Evolutionary conservation across 805 yeast genomes (phyloP).

Genomic region (Kazachstania martiniae): DNA sequence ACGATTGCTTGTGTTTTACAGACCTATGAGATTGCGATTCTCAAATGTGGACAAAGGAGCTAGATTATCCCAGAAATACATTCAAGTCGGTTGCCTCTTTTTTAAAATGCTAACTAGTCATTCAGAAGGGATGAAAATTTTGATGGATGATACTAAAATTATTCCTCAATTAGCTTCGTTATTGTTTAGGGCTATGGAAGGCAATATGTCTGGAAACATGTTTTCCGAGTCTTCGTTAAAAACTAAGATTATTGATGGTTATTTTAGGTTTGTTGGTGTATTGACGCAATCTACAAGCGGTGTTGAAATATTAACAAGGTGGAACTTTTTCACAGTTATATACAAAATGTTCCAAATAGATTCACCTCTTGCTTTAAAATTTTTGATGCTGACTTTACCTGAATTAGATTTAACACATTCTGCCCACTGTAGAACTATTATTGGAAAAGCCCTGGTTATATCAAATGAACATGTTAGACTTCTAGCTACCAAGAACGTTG

Average conservation of each 20-base stretch:
- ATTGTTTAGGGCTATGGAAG: constrained; percentile 36
- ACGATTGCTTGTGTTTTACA: constrained; percentile 69
- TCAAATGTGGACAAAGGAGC: constrained; percentile 38
- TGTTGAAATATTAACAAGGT: constrained; percentile 54
- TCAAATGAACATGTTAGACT: constrained; percentile 42
- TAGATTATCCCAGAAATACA: constrained; percentile 43
- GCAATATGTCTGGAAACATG: constrained; percentile 47
- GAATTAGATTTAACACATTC: constrained; percentile 50
- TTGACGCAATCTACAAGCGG: constrained; percentile 55
- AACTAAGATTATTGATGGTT: constrained; percentile 62
- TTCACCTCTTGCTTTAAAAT: constrained; percentile 39
- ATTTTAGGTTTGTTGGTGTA: constrained; percentile 68
- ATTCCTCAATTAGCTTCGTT: constrained; percentile 85
- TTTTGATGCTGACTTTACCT: constrained; percentile 46
- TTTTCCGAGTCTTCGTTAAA: constrained; percentile 51
- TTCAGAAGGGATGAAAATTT: constrained; percentile 54
- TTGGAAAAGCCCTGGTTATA: constrained; percentile 53
- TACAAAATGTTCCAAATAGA: constrained; percentile 55
- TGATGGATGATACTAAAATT: constrained; percentile 57
- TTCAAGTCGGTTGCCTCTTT: constrained; percentile 66
- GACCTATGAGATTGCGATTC: constrained; percentile 86
- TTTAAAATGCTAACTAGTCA: constrained; percentile 52
- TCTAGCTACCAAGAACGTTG: constrained; percentile 47
- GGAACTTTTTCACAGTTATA: constrained; percentile 77
- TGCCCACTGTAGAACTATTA: constrained; percentile 56